Evolutionary conservation across 78 protist genomes (phyloP).

Genomic region (Dictyostelium intermedium): DNA sequence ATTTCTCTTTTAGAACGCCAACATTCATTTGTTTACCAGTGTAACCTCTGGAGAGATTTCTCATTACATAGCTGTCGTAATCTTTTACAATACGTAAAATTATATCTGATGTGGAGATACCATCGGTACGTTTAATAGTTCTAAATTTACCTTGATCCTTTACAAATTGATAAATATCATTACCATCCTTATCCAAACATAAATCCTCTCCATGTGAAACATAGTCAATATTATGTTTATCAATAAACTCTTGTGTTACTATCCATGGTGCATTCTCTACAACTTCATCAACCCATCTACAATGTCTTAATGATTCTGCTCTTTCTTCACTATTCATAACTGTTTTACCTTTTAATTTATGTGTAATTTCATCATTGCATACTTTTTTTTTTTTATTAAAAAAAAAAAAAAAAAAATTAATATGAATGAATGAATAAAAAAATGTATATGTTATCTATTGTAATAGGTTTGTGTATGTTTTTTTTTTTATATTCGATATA

Average conservation of each 20-base stretch:
- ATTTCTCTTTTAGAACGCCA: slow-evolving; percentile 60
- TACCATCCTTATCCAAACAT: slow-evolving; percentile 76
- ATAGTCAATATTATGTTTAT: slow-evolving; percentile 80
- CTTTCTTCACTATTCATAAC: slow-evolving; percentile 84
- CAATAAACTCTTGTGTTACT: slow-evolving; percentile 84
- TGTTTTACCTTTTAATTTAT: slow-evolving; percentile 81
- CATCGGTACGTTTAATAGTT: slow-evolving; percentile 84
- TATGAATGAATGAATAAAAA: too few relatives aligned
- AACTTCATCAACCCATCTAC: slow-evolving; percentile 90
- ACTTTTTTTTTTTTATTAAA: slow-evolving; percentile 27
- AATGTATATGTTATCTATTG: not conserved
- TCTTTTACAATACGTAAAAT: slow-evolving; percentile 81
- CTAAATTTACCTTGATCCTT: slow-evolving; percentile 83
- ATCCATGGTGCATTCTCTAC: slow-evolving; percentile 87
- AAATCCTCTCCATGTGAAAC: slow-evolving; percentile 87
- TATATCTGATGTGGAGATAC: slow-evolving; percentile 85
- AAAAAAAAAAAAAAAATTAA: not conserved
- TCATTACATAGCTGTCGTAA: slow-evolving; percentile 78
- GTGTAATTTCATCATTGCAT: slow-evolving; percentile 86
- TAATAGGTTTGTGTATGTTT: too few relatives aligned
- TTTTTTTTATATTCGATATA: not conserved
- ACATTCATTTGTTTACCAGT: slow-evolving; percentile 86
- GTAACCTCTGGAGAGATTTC: slow-evolving; percentile 87
- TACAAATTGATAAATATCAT: slow-evolving; percentile 81
- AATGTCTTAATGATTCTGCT: slow-evolving; percentile 84